A percentile compares a stretch with the other conserved stretches of the same genome.
Evolutionary conservation across 2,329 filamentous ascomycete genomes (phyloP).

Genomic region (Chalaropsis ovoidea): DNA sequence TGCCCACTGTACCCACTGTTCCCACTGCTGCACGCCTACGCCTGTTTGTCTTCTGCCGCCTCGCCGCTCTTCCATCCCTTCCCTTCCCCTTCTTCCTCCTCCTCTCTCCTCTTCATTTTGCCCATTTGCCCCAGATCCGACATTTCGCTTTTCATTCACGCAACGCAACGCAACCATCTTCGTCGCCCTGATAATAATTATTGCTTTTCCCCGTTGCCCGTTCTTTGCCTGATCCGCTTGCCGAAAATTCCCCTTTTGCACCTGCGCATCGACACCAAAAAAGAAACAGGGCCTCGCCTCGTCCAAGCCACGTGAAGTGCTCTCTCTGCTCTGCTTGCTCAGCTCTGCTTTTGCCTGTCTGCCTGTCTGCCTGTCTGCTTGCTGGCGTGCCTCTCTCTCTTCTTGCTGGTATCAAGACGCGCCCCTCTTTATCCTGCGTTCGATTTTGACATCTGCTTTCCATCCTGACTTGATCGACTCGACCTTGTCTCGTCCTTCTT

Average conservation of each 20-base stretch:
- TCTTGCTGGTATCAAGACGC: slow-evolving; percentile 21
- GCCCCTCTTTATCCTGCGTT: slow-evolving; percentile 24
- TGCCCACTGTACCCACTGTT: neutral
- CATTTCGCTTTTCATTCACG: slow-evolving; percentile 4
- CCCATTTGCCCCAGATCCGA: slow-evolving; percentile 18
- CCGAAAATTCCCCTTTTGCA: neutral
- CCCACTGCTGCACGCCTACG: too few relatives aligned
- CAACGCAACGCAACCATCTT: slow-evolving; percentile 8
- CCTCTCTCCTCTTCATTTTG: slow-evolving; percentile 16
- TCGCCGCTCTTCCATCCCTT: slow-evolving; percentile 4
- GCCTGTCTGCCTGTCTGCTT: neutral
- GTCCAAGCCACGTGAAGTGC: too few relatives aligned
- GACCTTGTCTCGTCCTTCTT: slow-evolving; percentile 12
- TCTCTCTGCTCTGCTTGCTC: slow-evolving; percentile 7
- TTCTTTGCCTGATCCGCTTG: neutral
- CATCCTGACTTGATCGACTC: slow-evolving; percentile 15
- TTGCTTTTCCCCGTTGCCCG: neutral
- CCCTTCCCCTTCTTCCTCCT: slow-evolving; percentile 16
- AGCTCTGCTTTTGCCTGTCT: neutral
- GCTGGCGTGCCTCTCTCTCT: slow-evolving; percentile 1
- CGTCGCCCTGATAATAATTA: slow-evolving; percentile 20
- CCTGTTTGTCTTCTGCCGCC: neutral
- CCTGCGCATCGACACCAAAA: slow-evolving; percentile 14
- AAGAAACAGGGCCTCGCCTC: neutral
- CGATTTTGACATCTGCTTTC: slow-evolving; percentile 14